Evolutionary conservation across 768 basidiomycete genomes (phyloP).

Genomic region (Chlorophyllum brunneum): DNA sequence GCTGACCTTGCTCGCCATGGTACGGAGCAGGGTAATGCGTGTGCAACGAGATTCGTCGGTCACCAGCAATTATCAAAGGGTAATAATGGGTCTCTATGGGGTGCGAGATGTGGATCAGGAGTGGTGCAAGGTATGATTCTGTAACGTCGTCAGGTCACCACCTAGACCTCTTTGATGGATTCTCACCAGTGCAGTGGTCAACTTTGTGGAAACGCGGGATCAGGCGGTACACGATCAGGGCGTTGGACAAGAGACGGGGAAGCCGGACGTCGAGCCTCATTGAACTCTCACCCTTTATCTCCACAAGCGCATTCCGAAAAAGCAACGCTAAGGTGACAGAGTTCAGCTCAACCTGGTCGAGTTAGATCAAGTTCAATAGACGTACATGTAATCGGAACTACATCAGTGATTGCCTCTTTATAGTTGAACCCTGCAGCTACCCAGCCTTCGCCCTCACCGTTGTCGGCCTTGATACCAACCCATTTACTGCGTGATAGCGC

Average conservation of each 20-base stretch:
- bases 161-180: slow-evolving; percentile 1
- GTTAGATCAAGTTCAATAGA: slow-evolving; percentile 13
- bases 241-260: slow-evolving; percentile 53
- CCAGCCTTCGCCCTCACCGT: slow-evolving; percentile 56
- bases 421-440: slow-evolving; percentile 51
- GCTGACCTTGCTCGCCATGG: slow-evolving; percentile 32
- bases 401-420: slow-evolving; percentile 25
- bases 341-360: slow-evolving; percentile 13
- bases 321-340: slow-evolving; percentile 33
- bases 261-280: slow-evolving; percentile 44
- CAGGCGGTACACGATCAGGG: slow-evolving; percentile 63
- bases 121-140: slow-evolving; percentile 58
- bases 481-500: slow-evolving; percentile 23
- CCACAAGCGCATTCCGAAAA: slow-evolving; percentile 30
- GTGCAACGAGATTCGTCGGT: slow-evolving; percentile 53
- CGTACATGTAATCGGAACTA: slow-evolving; percentile 43
- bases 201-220: slow-evolving; percentile 25
- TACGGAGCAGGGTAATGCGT: slow-evolving; percentile 70
- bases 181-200: slow-evolving; percentile 29
- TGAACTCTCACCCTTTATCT: slow-evolving; percentile 26
- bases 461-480: slow-evolving; percentile 52
- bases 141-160: slow-evolving; percentile 10
- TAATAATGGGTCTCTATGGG: slow-evolving; percentile 66
- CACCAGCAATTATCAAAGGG: slow-evolving; percentile 36
- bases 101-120: slow-evolving; percentile 62